phyloP scores from a whole-genome alignment of 371 early-diverging fungal genomes.

The Mortierella sp. region DNA sequence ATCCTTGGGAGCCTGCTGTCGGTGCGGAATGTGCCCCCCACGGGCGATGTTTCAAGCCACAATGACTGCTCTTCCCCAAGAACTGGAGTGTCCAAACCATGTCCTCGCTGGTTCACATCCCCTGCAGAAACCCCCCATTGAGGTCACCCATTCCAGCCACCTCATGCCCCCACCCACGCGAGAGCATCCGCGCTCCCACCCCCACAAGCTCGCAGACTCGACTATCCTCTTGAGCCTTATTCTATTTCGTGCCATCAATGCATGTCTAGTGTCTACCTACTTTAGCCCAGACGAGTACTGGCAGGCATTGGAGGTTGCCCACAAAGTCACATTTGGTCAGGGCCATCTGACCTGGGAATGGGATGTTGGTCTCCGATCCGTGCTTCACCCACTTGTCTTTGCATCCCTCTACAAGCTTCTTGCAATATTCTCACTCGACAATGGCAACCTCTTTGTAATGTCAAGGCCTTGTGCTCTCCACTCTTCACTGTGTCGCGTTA shows the following conservation, averaged over 20 bases:
- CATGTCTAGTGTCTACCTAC: conserved; percentile 72
- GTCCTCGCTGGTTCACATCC: no score
- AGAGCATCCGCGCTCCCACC: neutral
- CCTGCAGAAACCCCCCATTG: neutral
- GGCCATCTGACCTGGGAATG: conserved; percentile 96
- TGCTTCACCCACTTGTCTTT: conserved; percentile 82
- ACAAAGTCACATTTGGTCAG: conserved; percentile 80
- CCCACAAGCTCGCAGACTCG: neutral
- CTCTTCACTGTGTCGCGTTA: neutral
- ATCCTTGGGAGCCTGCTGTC: no score
- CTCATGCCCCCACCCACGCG: no score
- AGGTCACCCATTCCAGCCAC: neutral
- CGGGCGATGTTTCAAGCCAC: no score
- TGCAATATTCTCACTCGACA: conserved; percentile 67
- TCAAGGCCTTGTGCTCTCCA: neutral
- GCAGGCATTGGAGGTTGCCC: conserved; percentile 91
- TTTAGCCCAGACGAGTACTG: conserved; percentile 93
- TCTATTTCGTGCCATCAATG: conserved; percentile 71
- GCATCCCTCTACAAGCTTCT: conserved; percentile 75
- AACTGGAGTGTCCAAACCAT: no score
- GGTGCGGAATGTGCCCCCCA: no score
- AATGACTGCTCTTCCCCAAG: no score
- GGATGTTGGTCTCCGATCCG: conserved; percentile 77
- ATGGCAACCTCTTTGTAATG: conserved; percentile 65
- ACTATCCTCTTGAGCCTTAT: conserved; percentile 57